phyloP scores from a whole-genome alignment of 108 stramenopile species.

The Pseudonitzschia pungens region DNA sequence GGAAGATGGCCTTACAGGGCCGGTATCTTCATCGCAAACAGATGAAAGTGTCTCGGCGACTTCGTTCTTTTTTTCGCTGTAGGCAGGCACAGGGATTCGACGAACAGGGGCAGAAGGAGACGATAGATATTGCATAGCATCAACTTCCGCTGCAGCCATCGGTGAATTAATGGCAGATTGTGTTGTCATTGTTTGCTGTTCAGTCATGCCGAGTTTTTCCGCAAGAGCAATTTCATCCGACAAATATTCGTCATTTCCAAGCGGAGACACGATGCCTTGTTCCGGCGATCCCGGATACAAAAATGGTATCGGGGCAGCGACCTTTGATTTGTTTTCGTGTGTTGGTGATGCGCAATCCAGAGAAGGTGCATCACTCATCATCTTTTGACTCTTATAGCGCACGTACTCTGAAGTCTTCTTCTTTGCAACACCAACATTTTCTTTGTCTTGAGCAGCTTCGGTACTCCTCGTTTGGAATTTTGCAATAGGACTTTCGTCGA shows the following conservation, averaged over 20 bases:
- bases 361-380: neutral
- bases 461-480: neutral
- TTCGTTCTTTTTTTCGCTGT: constrained; percentile 3
- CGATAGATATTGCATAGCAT: neutral
- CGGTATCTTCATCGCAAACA: neutral
- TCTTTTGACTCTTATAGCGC: neutral
- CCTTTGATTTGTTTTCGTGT: neutral
- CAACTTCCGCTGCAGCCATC: neutral
- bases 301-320: constrained; percentile 3
- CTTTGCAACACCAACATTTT: neutral
- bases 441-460: neutral
- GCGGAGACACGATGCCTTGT: neutral
- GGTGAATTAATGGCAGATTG: neutral
- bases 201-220: constrained; percentile 3
- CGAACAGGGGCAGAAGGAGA: neutral
- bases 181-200: neutral
- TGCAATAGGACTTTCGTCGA: neutral
- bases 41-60: neutral
- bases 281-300: neutral
- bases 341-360: neutral
- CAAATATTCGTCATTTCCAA: neutral
- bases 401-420: neutral
- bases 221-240: constrained; percentile 6
- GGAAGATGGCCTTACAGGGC: neutral
- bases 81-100: neutral